Percentiles rank a stretch among this genome's conserved stretches.
phyloP scores from a whole-genome alignment of 148 eudicot species.

The Mesembryanthemum crystallinum region DNA sequence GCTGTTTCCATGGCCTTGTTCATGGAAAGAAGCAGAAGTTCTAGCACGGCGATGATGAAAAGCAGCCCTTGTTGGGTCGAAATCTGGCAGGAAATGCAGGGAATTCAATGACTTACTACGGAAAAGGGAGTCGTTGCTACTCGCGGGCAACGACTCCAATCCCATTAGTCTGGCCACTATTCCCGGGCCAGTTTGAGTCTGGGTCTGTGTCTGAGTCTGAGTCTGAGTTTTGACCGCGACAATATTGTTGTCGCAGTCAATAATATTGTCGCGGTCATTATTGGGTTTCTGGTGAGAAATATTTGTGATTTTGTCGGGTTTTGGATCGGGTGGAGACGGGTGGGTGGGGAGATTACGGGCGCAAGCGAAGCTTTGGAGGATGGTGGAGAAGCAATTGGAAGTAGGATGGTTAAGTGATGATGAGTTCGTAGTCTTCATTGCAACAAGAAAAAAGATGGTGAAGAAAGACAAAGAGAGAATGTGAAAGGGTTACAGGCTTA shows the following conservation, averaged over 20 bases:
- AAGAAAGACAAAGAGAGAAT: background rate
- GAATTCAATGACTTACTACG: slow-evolving; percentile 57
- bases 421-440: slow-evolving; percentile 20
- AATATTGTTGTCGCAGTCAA: too few relatives aligned
- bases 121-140: slow-evolving; percentile 30
- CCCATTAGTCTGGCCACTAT: slow-evolving; percentile 68
- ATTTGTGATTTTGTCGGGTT: slow-evolving; percentile 8
- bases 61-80: slow-evolving; percentile 26
- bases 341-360: slow-evolving; percentile 40
- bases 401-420: background rate
- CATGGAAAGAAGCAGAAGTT: slow-evolving; percentile 47
- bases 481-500: background rate
- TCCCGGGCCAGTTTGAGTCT: slow-evolving; percentile 32
- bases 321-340: slow-evolving; percentile 22
- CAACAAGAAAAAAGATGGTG: background rate
- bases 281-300: too few relatives aligned
- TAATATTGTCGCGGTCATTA: background rate
- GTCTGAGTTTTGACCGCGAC: background rate
- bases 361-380: slow-evolving; percentile 39
- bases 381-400: slow-evolving; percentile 37
- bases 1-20: slow-evolving; percentile 23
- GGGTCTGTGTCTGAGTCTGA: background rate
- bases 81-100: slow-evolving; percentile 34
- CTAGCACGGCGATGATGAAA: slow-evolving; percentile 41
- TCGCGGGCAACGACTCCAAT: slow-evolving; percentile 48